Evolutionary conservation across 202 grass and related monocot genomes (phyloP).

Genomic region (Setaria italica): DNA sequence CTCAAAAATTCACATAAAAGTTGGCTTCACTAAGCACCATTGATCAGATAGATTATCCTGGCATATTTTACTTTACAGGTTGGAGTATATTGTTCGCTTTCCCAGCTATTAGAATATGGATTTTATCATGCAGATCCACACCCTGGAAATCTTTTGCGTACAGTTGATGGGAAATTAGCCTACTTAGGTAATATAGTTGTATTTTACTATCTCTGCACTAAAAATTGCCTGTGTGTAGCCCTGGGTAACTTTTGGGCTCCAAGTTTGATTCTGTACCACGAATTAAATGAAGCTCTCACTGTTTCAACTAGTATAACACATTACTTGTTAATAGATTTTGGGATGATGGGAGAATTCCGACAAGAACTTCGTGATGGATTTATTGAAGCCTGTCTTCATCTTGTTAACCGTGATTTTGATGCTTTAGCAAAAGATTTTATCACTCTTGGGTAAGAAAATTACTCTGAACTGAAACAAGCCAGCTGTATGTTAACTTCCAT

Average conservation of each 20-base stretch:
- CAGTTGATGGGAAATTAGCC: conserved; percentile 88
- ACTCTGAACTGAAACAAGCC: conserved; percentile 13
- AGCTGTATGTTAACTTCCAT: background rate
- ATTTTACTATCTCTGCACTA: conserved; percentile 10
- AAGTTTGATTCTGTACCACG: conserved; percentile 20
- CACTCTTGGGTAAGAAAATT: conserved; percentile 87
- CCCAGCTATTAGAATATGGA: conserved; percentile 97
- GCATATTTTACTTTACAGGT: conserved; percentile 62
- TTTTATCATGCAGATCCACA: conserved; percentile 99
- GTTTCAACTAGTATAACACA: conserved; percentile 41
- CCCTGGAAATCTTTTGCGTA: conserved; percentile 94
- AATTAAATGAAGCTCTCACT: conserved; percentile 25
- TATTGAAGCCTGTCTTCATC: conserved; percentile 98
- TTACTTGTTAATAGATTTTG: conserved; percentile 76
- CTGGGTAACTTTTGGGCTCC: conserved; percentile 25
- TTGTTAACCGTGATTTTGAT: conserved; percentile 99
- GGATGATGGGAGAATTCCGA: conserved; percentile 97
- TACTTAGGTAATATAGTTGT: conserved; percentile 75
- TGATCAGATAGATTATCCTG: conserved; percentile 35
- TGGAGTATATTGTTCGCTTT: conserved; percentile 97
- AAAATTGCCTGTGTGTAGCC: conserved; percentile 21
- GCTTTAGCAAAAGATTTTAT: conserved; percentile 96
- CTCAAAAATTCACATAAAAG: conserved; percentile 23
- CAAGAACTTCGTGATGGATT: conserved; percentile 97
- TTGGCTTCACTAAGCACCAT: background rate